A percentile compares a stretch with the other conserved stretches of the same genome.
phyloP scores from a whole-genome alignment of 2,329 filamentous ascomycete species.

The Talaromyces sp. region DNA sequence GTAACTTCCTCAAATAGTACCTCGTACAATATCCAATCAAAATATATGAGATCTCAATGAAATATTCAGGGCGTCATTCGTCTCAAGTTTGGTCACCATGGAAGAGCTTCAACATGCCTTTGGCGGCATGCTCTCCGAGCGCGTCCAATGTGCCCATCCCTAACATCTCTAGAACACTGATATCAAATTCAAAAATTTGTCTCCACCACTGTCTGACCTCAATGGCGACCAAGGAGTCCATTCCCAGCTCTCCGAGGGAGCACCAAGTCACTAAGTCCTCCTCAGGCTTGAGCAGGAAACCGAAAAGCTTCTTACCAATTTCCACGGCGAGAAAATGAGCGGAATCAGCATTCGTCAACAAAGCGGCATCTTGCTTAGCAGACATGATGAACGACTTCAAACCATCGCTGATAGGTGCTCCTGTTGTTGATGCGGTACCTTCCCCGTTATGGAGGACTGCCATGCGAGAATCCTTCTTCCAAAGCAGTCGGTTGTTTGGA shows the following conservation, averaged over 20 bases:
- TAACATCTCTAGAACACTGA: constrained; percentile 31
- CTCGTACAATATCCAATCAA: no score
- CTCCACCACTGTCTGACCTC: constrained; percentile 33
- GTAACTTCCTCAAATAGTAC: no score
- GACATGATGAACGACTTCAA: constrained; percentile 8
- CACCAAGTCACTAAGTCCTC: constrained; percentile 24
- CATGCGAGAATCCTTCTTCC: constrained; percentile 7
- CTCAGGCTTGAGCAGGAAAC: constrained; percentile 19
- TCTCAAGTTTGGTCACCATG: constrained; percentile 4
- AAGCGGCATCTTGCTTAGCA: constrained; percentile 1
- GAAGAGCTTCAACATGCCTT: constrained; percentile 10
- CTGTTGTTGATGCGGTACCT: neutral
- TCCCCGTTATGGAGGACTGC: constrained; percentile 2
- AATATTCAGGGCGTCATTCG: no score
- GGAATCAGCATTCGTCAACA: neutral
- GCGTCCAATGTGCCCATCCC: constrained; percentile 16
- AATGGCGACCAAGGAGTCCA: constrained; percentile 35
- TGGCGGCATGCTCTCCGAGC: constrained; percentile 16
- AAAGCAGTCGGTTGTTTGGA: constrained; percentile 2
- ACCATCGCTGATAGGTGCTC: neutral
- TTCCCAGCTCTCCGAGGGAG: constrained; percentile 24
- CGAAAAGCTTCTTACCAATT: constrained; percentile 24
- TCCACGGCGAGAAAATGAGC: constrained; percentile 17
- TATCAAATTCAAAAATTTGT: constrained; percentile 21
- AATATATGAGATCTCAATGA: no score